Evolutionary conservation across 768 basidiomycete species (phyloP), one percentile per base, ranked within the genome.

Genomic region (Pulveroboletus sp.): DNA sequence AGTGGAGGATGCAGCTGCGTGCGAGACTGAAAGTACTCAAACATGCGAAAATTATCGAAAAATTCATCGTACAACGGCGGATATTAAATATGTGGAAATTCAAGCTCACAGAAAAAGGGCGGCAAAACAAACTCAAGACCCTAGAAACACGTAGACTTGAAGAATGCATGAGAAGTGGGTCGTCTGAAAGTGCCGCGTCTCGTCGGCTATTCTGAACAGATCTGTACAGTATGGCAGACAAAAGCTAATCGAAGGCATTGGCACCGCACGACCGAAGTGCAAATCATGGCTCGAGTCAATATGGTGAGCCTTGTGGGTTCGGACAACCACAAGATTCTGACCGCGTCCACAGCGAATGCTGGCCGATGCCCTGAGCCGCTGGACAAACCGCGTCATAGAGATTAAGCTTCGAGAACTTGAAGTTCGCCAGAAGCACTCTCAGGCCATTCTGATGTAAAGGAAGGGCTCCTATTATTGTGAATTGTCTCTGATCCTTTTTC

Each of bases 331-430:
- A 27, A 39, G 39, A 41, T 50, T 39, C 33, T 57, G 36, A 54
- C 24, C 30, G 18, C 7, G 32, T 49, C 33, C 44, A 39, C 52
- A 89, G 87, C 78, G 81, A 46, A 66, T 79, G 43, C 57, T 82
- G 52, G 66, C 68, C n/a, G 61, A 68, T 39, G 59, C 74, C 3
- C 63, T 92, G 49, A 63, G 69, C 17, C 69, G 62, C 37, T 93
- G 89, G 89, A 88, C 81, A 8, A 81, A 82, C 56, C 77, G 80
- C 6, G 82, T 89, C 8, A 85, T 90, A 50, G 81, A 81, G 42
- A 65, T 87, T 43, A 92, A 90, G 61, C 74, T 82, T 45, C 79
- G 82, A 28, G 87, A 89, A 63, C 62, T 88, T n/a, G 79, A 86
- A 40, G 74, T 80, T 17, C 67, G 69, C 8, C 81, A 85, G 50